Percentiles rank a stretch among this genome's conserved stretches.
These are phyloP conservation scores for Cytauxzoon felis DNA, from an alignment of 169 alveolate genomes.

Conservation along the genomic window DNA sequence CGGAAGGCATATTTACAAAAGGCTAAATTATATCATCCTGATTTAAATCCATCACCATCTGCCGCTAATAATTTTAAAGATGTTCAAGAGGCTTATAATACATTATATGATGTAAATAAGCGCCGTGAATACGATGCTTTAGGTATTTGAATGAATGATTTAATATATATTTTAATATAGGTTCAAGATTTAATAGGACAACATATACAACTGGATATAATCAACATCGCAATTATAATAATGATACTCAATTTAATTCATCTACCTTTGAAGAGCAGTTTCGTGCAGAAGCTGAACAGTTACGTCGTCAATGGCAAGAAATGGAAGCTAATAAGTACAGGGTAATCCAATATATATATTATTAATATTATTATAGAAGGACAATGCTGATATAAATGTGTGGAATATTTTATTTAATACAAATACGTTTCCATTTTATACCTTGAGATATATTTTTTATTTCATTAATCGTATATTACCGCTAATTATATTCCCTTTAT, in stretches of 20 bases:
- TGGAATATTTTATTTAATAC: neutral
- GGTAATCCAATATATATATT: neutral
- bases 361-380: constrained; percentile 16
- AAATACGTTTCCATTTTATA: neutral
- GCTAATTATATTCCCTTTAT: constrained; percentile 35
- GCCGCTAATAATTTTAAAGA: constrained; percentile 80
- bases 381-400: constrained; percentile 18
- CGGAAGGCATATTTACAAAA: constrained; percentile 85
- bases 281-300: constrained; percentile 61
- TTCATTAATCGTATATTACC: constrained; percentile 37
- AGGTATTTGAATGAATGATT: neutral
- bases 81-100: constrained; percentile 84
- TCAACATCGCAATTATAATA: constrained; percentile 16
- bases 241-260: constrained; percentile 28
- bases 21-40: constrained; percentile 90
- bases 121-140: constrained; percentile 59
- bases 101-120: constrained; percentile 74
- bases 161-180: constrained; percentile 29
- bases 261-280: constrained; percentile 60
- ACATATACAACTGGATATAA: neutral
- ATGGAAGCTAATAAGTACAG: constrained; percentile 57
- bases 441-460: constrained; percentile 29
- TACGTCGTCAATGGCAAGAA: constrained; percentile 62
- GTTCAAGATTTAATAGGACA: constrained; percentile 10
- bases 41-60: constrained; percentile 77